Evolutionary conservation across 805 yeast genomes (phyloP).

Genomic region (Candida palmyrensis): DNA sequence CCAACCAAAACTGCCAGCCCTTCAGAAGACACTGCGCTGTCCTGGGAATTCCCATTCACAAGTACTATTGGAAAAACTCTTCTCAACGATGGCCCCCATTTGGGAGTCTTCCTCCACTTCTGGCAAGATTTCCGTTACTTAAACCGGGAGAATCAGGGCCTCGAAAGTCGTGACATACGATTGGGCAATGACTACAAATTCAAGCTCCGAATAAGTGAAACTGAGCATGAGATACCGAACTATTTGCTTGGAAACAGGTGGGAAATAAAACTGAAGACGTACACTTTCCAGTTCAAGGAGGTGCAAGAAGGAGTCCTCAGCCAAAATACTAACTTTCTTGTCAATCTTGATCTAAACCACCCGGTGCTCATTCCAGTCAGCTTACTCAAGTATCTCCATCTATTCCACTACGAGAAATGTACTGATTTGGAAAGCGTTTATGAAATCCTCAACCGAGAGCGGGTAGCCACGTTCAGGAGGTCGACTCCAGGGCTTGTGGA

Average conservation of each 20-base stretch:
- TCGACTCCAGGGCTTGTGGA: constrained; percentile 2
- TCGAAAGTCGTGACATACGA: background rate
- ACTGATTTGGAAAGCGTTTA: constrained; percentile 8
- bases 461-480: too few relatives aligned
- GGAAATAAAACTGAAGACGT: constrained; percentile 7
- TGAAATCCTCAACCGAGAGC: background rate
- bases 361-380: background rate
- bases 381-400: constrained; percentile 1
- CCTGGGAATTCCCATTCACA: constrained; percentile 3
- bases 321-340: background rate
- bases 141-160: constrained; percentile 15
- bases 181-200: background rate
- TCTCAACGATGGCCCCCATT: constrained; percentile 17
- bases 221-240: background rate
- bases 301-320: constrained; percentile 1
- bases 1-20: constrained; percentile 13
- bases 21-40: too few relatives aligned
- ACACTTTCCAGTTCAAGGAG: background rate
- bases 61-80: constrained; percentile 23
- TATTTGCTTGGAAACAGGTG: constrained; percentile 5
- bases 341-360: background rate
- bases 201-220: constrained; percentile 10
- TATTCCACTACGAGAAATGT: background rate
- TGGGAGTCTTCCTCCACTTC: constrained; percentile 32
- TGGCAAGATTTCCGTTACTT: constrained; percentile 31